Base-by-base conservation (phyloP, 805 yeast genomes). In the Kodamaea hsintzibuensis region DNA sequence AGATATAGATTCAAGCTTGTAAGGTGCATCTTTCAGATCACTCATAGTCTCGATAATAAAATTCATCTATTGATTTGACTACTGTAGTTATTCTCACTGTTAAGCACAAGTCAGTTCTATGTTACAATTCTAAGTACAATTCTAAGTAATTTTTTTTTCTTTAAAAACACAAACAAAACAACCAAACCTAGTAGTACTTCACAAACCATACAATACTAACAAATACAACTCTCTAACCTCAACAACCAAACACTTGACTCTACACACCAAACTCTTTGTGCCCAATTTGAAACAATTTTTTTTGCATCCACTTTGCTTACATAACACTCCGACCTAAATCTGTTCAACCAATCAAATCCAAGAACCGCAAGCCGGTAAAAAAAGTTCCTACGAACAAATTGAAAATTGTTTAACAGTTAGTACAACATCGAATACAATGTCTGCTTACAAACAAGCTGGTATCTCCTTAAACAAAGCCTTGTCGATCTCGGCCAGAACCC, bases 401-500 rank as follows among this genome's bases (percentile, higher is more conserved):
- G 60, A 54, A 54, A 54, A 47, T 48, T 27, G 18, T 45, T 30
- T 13, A 22, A 43, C 35, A 47, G 13, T 35, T 37, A 14, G n/a
- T 12, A 16, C 42, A 42, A 25, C 51, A 49, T 42, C 45, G 18
- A 53, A 25, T 49, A 58, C 52, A 38, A 76, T 76, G 80, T 74
- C 79, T 65, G 77, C 79, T 67, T 72, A 73, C 72, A 74, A 76
- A 67, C 80, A 76, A 76, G 80, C 80, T 52, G 80, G 80, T 56
- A 75, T 76, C 55, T 69, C 79, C 61, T 84, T 88, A 80, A 90
- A 89, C 88, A 89, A 86, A 73, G 93, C 93, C 77, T 81, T 92
- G 73, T 83, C 96, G 62, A 82, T 93, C 69, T 89, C 97, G 68
- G 96, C 97, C 68, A 85, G 85, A 72, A 83, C 96, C 58, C 83